Base-by-base conservation (phyloP, 306 rosid species). In the Sesbania bispinosa region DNA sequence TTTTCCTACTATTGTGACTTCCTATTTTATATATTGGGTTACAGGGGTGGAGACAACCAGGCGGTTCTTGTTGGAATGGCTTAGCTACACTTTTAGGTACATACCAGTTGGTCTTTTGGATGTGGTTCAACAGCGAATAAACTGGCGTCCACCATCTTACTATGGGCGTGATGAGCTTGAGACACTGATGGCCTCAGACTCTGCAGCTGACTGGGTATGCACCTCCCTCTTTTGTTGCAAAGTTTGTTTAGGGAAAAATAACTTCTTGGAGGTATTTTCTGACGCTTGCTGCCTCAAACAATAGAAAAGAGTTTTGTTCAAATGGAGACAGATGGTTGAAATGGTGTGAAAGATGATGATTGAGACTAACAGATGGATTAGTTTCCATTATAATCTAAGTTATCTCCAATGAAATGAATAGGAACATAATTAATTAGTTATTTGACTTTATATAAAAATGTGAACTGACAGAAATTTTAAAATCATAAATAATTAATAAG, bases 161-260 rank as follows among this genome's bases (percentile, higher is more conserved):
- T 78, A 14, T 6, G 96, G 92, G 13, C 96, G 98, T 6, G 86
- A 94, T 47, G 96, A 90, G 76, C 94, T 94, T 52, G 98, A 94
- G 88, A 88, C 97, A 1, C 79, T 88, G 53, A 90, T 94, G 98
- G 94, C 88, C 81, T 94, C 98, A 10, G 97, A 93, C 72, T 93
- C 97, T 36, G 98, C 98, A 10, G 92, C 90, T 33, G 97, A 94
- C 77, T 94, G 98, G 98, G 98, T 94, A 90, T 66, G 74, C 42
- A 15, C 43, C 73, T 78, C 52, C 43, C 48, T 13, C 64, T 32
- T 62, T 15, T 7, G 19, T 27, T 43, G n/a, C n/a, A n/a, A n/a
- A n/a, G n/a, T n/a, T n/a, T n/a, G n/a, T n/a, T n/a, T n/a, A n/a
- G n/a, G n/a, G n/a, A n/a, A n/a, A n/a, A n/a, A n/a, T n/a, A n/a